phyloP scores from a whole-genome alignment of 345 rosid species.

The Melaleuca quinquenervia region DNA sequence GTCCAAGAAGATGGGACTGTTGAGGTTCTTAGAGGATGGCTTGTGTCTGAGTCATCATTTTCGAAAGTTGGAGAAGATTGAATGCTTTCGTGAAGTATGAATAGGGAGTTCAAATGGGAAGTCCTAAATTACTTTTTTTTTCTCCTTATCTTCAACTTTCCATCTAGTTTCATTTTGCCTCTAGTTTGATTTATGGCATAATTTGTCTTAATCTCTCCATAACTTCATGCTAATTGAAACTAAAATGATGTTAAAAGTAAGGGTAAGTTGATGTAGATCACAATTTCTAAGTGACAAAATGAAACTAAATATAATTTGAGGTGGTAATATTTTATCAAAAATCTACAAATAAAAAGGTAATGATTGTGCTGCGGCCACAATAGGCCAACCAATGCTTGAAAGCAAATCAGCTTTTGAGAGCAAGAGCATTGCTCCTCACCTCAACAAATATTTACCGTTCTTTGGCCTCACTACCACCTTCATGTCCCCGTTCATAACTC shows the following conservation, averaged over 20 bases:
- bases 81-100: no score
- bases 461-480: neutral
- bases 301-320: neutral
- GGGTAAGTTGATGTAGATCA: neutral
- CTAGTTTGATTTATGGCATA: neutral
- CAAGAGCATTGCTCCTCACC: neutral
- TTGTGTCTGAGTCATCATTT: no score
- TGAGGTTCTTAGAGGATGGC: no score
- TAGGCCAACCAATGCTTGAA: neutral
- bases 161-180: neutral
- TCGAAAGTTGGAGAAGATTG: no score
- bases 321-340: neutral
- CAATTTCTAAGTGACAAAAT: neutral
- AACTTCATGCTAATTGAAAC: neutral
- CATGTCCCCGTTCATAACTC: no score
- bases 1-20: no score
- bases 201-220: neutral
- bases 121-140: neutral
- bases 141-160: neutral
- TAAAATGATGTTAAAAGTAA: neutral
- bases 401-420: neutral
- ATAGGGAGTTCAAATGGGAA: neutral
- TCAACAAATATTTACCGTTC: neutral
- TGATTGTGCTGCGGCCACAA: neutral
- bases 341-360: neutral